These are phyloP conservation scores for Aschersonia sp. DNA, from an alignment of 2,329 filamentous ascomycete species.

Conservation along the genomic window DNA sequence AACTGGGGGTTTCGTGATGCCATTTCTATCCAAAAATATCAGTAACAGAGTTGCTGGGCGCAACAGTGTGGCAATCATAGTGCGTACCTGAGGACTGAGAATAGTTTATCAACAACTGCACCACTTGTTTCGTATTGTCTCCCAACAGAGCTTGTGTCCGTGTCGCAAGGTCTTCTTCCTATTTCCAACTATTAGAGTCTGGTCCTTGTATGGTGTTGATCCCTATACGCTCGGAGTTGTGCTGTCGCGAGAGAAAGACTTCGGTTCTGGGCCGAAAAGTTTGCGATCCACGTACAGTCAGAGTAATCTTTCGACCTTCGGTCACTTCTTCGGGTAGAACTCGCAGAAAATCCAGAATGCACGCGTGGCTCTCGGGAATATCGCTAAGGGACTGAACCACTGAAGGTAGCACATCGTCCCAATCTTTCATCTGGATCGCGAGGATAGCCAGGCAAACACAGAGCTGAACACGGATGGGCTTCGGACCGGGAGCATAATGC, in stretches of 20 bases:
- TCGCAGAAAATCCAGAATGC: slow-evolving; percentile 88
- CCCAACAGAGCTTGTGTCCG: slow-evolving; percentile 82
- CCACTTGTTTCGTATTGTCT: slow-evolving; percentile 78
- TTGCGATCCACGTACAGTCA: slow-evolving; percentile 79
- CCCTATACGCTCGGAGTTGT: slow-evolving; percentile 11
- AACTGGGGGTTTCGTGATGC: slow-evolving; percentile 80
- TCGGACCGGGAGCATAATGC: slow-evolving; percentile 66
- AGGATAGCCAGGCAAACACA: slow-evolving; percentile 90
- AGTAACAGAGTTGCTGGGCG: neutral
- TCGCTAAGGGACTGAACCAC: slow-evolving; percentile 67
- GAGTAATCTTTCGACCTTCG: slow-evolving; percentile 97
- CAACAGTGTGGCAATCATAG: neutral
- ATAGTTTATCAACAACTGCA: slow-evolving; percentile 79
- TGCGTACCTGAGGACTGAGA: slow-evolving; percentile 74
- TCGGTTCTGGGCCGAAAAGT: slow-evolving; percentile 26
- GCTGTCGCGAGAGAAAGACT: slow-evolving; percentile 14
- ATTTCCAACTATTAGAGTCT: slow-evolving; percentile 29
- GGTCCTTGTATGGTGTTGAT: slow-evolving; percentile 13
- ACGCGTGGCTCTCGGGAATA: slow-evolving; percentile 65
- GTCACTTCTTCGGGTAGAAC: slow-evolving; percentile 98
- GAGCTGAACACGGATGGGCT: slow-evolving; percentile 76
- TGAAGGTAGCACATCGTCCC: slow-evolving; percentile 80
- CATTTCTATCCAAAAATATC: slow-evolving; percentile 31
- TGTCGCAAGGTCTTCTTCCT: slow-evolving; percentile 87
- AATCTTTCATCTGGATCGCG: slow-evolving; percentile 89